A percentile compares a stretch with the other conserved stretches of the same genome.
Evolutionary conservation across 352 stramenopile genomes (phyloP).

Genomic region (Phytophthora multivora): DNA sequence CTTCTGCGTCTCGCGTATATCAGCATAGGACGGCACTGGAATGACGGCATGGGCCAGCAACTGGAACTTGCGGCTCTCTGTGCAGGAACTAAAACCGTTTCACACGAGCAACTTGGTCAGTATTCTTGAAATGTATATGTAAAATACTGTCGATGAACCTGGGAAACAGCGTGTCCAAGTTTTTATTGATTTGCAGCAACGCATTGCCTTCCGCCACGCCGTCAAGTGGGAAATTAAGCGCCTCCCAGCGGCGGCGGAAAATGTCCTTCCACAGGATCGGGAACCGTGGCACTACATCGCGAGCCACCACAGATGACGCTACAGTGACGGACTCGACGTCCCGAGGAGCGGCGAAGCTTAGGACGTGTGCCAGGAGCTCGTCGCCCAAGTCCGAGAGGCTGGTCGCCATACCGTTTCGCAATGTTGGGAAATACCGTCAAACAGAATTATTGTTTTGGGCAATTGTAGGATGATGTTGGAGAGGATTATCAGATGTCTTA

Average conservation of each 20-base stretch:
- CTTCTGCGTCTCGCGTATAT: slow-evolving; percentile 54
- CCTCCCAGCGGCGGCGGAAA: slow-evolving; percentile 62
- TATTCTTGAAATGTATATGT: not conserved
- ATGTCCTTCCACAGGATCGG: slow-evolving; percentile 61
- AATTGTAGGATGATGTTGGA: not conserved
- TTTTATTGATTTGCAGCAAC: slow-evolving; percentile 42
- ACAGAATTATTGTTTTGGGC: not conserved
- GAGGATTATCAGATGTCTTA: slow-evolving; percentile 29
- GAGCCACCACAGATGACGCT: slow-evolving; percentile 46
- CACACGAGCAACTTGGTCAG: not conserved
- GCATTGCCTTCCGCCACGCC: slow-evolving; percentile 19
- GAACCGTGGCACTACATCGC: slow-evolving; percentile 54
- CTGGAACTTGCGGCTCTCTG: slow-evolving; percentile 72
- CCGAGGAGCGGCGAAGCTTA: slow-evolving; percentile 43
- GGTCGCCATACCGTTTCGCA: slow-evolving; percentile 9
- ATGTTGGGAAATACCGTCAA: slow-evolving; percentile 18
- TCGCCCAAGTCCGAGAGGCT: slow-evolving; percentile 44
- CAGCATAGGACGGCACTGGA: slow-evolving; percentile 64
- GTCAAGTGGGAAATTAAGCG: slow-evolving; percentile 62
- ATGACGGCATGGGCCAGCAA: slow-evolving; percentile 70
- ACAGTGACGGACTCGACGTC: slow-evolving; percentile 68
- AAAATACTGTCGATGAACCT: slow-evolving; percentile 29
- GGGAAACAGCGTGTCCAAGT: slow-evolving; percentile 49
- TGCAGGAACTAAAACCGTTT: slow-evolving; percentile 38
- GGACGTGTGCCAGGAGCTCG: slow-evolving; percentile 55